A percentile compares a stretch with the other conserved stretches of the same genome.
These are phyloP conservation scores for Coniferiporia weirii DNA, from an alignment of 1,284 basidiomycete genomes.

Conservation along the genomic window DNA sequence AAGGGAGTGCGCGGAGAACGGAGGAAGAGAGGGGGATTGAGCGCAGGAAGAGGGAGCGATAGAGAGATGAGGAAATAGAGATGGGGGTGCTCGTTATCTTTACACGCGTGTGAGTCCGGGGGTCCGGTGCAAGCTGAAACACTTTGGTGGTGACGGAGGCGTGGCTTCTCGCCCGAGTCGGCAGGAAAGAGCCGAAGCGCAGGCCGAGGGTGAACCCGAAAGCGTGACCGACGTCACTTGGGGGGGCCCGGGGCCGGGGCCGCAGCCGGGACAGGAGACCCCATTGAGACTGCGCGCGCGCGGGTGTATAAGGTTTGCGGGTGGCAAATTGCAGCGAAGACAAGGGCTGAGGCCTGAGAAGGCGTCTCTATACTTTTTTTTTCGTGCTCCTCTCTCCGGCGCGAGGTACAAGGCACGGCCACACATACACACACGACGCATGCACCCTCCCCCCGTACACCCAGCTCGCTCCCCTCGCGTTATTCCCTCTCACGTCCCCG, in stretches of 20 bases:
- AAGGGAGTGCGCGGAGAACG: no score
- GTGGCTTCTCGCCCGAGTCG: not conserved
- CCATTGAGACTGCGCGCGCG: no score
- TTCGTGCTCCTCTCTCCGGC: not conserved
- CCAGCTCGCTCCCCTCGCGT: not conserved
- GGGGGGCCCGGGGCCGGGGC: no score
- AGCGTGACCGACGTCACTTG: no score
- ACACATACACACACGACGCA: not conserved
- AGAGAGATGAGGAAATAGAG: not conserved
- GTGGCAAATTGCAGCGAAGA: not conserved
- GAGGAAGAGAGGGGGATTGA: no score
- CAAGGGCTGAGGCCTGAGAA: no score
- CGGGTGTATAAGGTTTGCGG: no score
- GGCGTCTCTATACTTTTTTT: not conserved
- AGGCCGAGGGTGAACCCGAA: not conserved
- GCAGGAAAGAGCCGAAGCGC: not conserved
- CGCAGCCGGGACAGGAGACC: no score
- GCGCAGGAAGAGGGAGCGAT: not conserved
- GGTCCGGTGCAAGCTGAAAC: constrained; percentile 14
- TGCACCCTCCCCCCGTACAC: not conserved
- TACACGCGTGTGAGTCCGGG: not conserved
- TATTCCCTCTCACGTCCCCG: no score
- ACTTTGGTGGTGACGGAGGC: not conserved
- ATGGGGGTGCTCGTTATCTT: not conserved
- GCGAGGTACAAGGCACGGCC: not conserved